phyloP scores from a whole-genome alignment of 345 rosid genomes.

The Linum tenue region DNA sequence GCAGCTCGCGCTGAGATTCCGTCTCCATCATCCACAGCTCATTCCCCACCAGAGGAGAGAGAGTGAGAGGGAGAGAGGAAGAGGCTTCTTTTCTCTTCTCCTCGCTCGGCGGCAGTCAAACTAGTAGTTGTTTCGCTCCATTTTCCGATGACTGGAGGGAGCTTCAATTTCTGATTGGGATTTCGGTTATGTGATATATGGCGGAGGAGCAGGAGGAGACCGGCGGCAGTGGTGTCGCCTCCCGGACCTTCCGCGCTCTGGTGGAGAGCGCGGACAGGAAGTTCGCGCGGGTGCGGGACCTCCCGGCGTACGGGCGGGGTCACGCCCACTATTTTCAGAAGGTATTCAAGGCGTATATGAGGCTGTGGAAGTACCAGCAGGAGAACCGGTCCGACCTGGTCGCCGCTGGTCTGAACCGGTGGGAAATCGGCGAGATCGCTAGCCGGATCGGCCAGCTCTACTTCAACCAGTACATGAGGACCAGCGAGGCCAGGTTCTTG shows the following conservation, averaged over 20 bases:
- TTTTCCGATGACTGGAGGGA: conserved; percentile 14
- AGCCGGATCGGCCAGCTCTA: conserved; percentile 99
- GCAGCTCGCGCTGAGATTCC: conserved; percentile 13
- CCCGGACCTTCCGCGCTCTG: conserved; percentile 54
- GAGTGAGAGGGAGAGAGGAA: too few species aligned
- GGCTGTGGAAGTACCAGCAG: conserved; percentile 95
- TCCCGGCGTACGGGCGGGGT: conserved; percentile 51
- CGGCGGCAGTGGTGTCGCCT: conserved; percentile 28
- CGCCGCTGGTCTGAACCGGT: conserved; percentile 70
- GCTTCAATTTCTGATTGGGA: too few species aligned
- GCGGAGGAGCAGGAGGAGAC: conserved; percentile 24
- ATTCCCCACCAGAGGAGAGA: background rate
- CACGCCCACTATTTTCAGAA: conserved; percentile 56
- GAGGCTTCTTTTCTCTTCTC: background rate
- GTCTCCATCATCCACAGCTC: conserved; percentile 1
- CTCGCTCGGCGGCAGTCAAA: background rate
- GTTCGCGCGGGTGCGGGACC: conserved; percentile 78
- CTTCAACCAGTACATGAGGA: conserved; percentile 88
- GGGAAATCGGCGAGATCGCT: conserved; percentile 99
- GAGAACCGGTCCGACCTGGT: conserved; percentile 61
- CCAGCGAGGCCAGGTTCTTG: conserved; percentile 74
- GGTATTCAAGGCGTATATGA: conserved; percentile 91
- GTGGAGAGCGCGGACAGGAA: conserved; percentile 89
- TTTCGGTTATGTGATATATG: conserved; percentile 7
- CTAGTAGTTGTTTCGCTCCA: background rate